Conservation (phyloP, 106 monocot genomes). For the Gastrodia elata region DNA sequence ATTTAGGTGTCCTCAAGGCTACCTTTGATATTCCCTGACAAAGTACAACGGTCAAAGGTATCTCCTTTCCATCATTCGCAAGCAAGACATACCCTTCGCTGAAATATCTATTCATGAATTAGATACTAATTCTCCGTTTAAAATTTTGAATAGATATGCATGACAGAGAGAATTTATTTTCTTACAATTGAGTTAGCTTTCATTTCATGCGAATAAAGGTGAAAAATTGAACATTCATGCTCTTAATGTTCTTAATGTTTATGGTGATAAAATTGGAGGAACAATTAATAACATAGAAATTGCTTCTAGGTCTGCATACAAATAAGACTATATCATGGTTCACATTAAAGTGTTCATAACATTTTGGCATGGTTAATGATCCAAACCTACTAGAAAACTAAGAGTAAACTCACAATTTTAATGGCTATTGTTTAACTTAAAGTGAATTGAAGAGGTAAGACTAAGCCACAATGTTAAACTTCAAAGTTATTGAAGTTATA, state of each 20-base stretch:
- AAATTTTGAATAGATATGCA: not conserved
- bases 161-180: not conserved
- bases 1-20: constrained; percentile 71
- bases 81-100: not conserved
- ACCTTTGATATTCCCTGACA: constrained; percentile 75
- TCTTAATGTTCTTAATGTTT: not conserved
- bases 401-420: not conserved
- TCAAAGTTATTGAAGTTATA: no score
- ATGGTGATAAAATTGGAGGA: not conserved
- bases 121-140: not conserved
- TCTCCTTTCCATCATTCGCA: not conserved
- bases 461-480: no score
- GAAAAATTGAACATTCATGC: not conserved
- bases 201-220: not conserved
- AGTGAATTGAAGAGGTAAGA: no score
- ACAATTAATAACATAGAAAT: not conserved
- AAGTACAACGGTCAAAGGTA: constrained; percentile 90
- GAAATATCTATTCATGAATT: not conserved
- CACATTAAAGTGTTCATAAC: not conserved
- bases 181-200: not conserved
- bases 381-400: not conserved
- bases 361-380: not conserved
- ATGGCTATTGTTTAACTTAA: not conserved
- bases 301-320: not conserved
- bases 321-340: not conserved